Evolutionary conservation across 2,329 filamentous ascomycete species (phyloP).

Genomic region (Hypoxylon sp.): DNA sequence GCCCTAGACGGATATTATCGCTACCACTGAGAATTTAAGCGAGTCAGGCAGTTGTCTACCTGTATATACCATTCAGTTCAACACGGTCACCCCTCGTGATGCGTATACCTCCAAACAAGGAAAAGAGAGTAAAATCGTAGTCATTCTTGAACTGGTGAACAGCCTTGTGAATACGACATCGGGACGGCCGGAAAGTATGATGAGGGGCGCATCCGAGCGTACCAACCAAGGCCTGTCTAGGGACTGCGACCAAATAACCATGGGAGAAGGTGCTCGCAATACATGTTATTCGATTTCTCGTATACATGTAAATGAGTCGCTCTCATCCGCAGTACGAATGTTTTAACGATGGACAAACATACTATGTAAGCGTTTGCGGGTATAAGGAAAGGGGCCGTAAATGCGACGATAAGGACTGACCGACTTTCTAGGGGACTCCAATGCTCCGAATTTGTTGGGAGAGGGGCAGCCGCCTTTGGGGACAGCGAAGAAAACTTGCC

Average conservation of each 20-base stretch:
- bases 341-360: background rate
- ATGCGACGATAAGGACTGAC: constrained; percentile 3
- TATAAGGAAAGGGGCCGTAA: background rate
- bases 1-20: background rate
- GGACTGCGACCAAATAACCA: background rate
- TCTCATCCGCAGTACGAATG: background rate
- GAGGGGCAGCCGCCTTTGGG: constrained; percentile 27
- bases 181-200: constrained; percentile 3
- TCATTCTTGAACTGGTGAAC: background rate
- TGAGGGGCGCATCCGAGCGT: background rate
- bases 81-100: background rate
- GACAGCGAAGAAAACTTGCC: constrained; percentile 15
- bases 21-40: background rate
- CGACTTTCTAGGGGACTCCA: constrained; percentile 1
- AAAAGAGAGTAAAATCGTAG: background rate
- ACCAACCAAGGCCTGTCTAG: background rate
- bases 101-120: background rate
- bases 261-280: background rate
- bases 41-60: background rate
- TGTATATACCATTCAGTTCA: background rate
- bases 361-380: background rate
- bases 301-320: background rate
- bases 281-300: background rate
- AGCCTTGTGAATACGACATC: background rate
- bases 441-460: constrained; percentile 38